phyloP scores from a whole-genome alignment of 257 asterid genomes.

The Craterostigma plantagineum region DNA sequence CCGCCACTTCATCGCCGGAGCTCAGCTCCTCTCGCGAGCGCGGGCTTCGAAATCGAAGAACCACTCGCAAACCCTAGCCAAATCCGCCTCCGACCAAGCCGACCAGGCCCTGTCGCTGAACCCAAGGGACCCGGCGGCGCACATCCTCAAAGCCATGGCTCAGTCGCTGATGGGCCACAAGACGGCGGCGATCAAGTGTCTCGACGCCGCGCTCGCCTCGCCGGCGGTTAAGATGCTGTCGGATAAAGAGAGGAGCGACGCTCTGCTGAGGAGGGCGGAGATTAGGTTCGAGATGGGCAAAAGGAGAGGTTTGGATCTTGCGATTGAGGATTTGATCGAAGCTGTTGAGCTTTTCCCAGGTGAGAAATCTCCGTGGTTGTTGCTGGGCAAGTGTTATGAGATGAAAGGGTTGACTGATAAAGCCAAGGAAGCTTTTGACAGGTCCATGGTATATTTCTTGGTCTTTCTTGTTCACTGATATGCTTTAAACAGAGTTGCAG shows the following conservation, averaged over 20 bases:
- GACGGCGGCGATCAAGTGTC: conserved; percentile 42
- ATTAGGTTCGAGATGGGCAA: conserved; percentile 35
- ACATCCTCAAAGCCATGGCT: conserved; percentile 71
- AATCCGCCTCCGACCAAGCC: conserved; percentile 63
- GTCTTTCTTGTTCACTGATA: too few species aligned
- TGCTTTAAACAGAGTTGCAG: neutral
- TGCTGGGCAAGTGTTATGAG: conserved; percentile 60
- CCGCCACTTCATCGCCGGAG: conserved; percentile 74
- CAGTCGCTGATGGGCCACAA: conserved; percentile 54
- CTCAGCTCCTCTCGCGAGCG: conserved; percentile 66
- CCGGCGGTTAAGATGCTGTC: conserved; percentile 51
- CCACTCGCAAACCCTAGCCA: conserved; percentile 39
- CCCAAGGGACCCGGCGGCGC: conserved; percentile 73
- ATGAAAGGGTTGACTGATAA: conserved; percentile 24
- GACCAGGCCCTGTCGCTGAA: conserved; percentile 50
- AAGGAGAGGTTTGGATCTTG: conserved; percentile 53
- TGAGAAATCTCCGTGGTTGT: conserved; percentile 37
- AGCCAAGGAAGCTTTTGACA: conserved; percentile 28
- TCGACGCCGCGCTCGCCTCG: conserved; percentile 49
- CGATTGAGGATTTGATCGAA: conserved; percentile 41
- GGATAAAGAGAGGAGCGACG: conserved; percentile 50
- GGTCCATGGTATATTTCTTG: conserved; percentile 14
- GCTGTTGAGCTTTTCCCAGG: conserved; percentile 40
- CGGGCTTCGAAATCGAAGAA: conserved; percentile 35
- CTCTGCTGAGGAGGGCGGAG: conserved; percentile 65